phyloP scores from a whole-genome alignment of 177 flowering plant species.

The Tripterygium wilfordii region DNA sequence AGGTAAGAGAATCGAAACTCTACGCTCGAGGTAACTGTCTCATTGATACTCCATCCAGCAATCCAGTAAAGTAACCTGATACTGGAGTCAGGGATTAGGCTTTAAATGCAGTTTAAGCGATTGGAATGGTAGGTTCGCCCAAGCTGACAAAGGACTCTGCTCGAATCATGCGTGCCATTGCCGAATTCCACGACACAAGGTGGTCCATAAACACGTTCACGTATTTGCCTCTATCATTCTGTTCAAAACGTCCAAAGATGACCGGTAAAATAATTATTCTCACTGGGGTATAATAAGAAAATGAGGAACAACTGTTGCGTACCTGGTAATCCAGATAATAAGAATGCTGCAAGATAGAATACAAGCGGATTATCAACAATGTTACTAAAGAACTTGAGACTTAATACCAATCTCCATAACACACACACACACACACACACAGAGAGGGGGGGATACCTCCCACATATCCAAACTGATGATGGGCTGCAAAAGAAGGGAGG shows the following conservation, averaged over 20 bases:
- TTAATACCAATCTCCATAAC: too few relatives aligned
- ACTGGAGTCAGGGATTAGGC: too few relatives aligned
- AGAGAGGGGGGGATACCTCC: too few relatives aligned
- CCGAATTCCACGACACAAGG: constrained; percentile 86
- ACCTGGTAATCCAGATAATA: constrained; percentile 91
- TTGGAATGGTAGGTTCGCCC: constrained; percentile 84
- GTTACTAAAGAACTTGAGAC: too few relatives aligned
- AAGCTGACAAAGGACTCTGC: constrained; percentile 85
- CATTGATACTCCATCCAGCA: too few relatives aligned
- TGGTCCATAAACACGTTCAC: constrained; percentile 64
- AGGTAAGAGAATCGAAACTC: too few relatives aligned
- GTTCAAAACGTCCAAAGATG: constrained; percentile 11
- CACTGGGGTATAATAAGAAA: background rate
- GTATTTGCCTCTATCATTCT: constrained; percentile 72
- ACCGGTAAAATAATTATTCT: background rate
- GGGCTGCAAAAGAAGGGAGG: constrained; percentile 55
- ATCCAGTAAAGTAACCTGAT: too few relatives aligned
- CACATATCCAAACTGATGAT: constrained; percentile 76
- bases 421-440: too few relatives aligned
- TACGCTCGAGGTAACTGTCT: too few relatives aligned
- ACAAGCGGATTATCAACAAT: constrained; percentile 1
- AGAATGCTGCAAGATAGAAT: constrained; percentile 69
- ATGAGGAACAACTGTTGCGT: background rate
- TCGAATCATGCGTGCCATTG: constrained; percentile 56
- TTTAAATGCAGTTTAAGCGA: constrained; percentile 37